Base-by-base conservation (phyloP, 1,284 basidiomycete genomes). In the Chalciporus sp. region DNA sequence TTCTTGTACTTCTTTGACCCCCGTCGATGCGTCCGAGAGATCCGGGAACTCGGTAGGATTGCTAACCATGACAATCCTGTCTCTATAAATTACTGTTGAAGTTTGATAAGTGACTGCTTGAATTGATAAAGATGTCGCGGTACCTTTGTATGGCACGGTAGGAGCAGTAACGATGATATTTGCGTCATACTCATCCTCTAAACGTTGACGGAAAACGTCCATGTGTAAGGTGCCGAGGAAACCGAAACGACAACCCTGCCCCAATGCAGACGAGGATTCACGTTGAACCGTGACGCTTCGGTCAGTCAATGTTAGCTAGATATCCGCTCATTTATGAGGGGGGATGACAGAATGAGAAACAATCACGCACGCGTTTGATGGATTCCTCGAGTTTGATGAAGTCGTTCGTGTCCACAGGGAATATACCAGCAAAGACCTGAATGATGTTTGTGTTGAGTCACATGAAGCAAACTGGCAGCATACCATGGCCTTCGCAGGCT, bases 171-270 rank as follows among this genome's bases (percentile, higher is more conserved):
- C 83, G 61, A 95, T 94, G 48, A 95, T 85, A 61, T 86, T 90
- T 20, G 92, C 90, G 53, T 92, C 86, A 64, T 98, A 95, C 70
- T 99, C 97, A 69, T 99, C 97, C 71, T 98, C 96, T 7, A 99
- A 79, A 12, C 97, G 83, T 70, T 99, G 96, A 29, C 94, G 85
- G 70, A 96, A 95, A 40, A 97, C 94, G 62, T 99, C 97, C 88
- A 99, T 94, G 69, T 99, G 97, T 55, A 99, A 74, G 2, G 94
- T 94, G 0, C 97, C 97, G 10, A 99, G 80, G 72, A 99, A 98
- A 0, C 97, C 97, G 7, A 99, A 82, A 42, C 97, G 85, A 70
- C 89, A 94, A 8, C 97, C 97, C 73, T 98, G 96, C 1, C 96
- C 96, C 6, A 99, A 80, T 10, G 97, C 96, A 14, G 90, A 85